Base-by-base conservation (phyloP, 441 rosid species). In the Francoa sonchifolia region DNA sequence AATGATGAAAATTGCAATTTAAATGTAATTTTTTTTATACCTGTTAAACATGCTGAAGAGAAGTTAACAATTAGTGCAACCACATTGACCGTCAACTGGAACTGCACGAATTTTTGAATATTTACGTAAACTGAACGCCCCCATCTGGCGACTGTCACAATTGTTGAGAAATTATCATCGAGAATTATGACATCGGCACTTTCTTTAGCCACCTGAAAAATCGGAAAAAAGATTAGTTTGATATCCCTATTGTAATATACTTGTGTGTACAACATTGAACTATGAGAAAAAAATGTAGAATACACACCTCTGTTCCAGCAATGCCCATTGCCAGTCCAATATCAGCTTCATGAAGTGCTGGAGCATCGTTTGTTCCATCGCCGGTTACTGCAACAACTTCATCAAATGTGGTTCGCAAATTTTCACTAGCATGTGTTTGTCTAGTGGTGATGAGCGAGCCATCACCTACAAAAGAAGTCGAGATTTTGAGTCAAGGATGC, bases 351-450 rank as follows among this genome's bases (percentile, higher is more conserved):
- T 79, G 84, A 33, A 79, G 74, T n/a, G 89, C 84, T 25, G 89
- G 89, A 26, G 89, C 84, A 73, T 79, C 89, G 55, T 79, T 79
- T 45, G 89, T 76, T 53, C 89, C 89, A 56, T 79, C 89, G 35
- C 89, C 89, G 28, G 89, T 79, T 54, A 71, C 84, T 4, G 89
- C 84, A 31, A 79, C 89, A 14, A 79, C 89, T 68, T 76, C 89
- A 38, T 73, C 69, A 29, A 89, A 76, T 34, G 74, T 75, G 20
- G 84, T 79, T 26, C 81, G 63, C 47, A 79, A 63, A 23, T 68
- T 64, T 68, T 73, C 44, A 79, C 89, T 54, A 79, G 58, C 20
- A 78, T 71, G 60, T 79, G 89, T 65, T 76, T 79, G 56, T 79
- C 89, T 60, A 73, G 59, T 3, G 89, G 89, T 0, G 89, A 76